Percentiles rank a stretch among this genome's conserved stretches.
These are phyloP conservation scores for Colletotrichum costaricense DNA, from an alignment of 2,329 filamentous ascomycete genomes.

Conservation along the genomic window DNA sequence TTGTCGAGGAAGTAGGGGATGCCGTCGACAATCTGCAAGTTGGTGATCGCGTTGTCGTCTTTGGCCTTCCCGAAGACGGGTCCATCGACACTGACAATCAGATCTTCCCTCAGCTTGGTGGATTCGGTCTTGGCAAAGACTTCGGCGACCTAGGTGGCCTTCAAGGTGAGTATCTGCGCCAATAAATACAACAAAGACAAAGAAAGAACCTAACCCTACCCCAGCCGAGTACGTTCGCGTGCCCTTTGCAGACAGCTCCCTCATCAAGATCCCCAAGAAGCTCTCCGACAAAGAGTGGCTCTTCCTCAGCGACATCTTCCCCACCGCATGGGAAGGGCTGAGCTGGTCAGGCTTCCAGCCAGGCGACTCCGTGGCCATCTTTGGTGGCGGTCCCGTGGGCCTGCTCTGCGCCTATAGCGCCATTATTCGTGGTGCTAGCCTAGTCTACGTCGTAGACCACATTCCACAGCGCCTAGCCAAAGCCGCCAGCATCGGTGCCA, in stretches of 20 bases:
- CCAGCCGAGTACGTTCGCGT: constrained; percentile 68
- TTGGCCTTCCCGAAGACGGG: constrained; percentile 39
- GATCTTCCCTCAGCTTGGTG: neutral
- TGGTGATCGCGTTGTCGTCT: constrained; percentile 54
- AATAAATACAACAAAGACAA: too few species aligned
- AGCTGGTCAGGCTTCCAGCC: constrained; percentile 67
- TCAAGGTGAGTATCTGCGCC: constrained; percentile 7
- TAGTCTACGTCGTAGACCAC: constrained; percentile 40
- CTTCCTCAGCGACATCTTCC: constrained; percentile 57
- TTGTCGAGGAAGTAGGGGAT: constrained; percentile 48
- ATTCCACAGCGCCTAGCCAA: constrained; percentile 38
- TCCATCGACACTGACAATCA: neutral
- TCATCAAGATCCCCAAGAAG: constrained; percentile 70
- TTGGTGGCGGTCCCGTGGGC: constrained; percentile 73
- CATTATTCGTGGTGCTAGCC: constrained; percentile 39
- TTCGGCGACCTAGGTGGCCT: constrained; percentile 17
- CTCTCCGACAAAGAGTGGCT: constrained; percentile 72
- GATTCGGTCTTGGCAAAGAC: constrained; percentile 4
- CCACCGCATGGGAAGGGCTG: constrained; percentile 67
- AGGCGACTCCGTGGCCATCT: constrained; percentile 71
- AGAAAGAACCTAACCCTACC: too few species aligned
- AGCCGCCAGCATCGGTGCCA: constrained; percentile 38
- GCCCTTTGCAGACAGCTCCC: constrained; percentile 75
- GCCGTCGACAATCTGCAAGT: constrained; percentile 46
- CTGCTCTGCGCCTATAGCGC: constrained; percentile 58